Base-by-base conservation (phyloP, 2,329 filamentous ascomycete species). In the Fusarium marasasianum region DNA sequence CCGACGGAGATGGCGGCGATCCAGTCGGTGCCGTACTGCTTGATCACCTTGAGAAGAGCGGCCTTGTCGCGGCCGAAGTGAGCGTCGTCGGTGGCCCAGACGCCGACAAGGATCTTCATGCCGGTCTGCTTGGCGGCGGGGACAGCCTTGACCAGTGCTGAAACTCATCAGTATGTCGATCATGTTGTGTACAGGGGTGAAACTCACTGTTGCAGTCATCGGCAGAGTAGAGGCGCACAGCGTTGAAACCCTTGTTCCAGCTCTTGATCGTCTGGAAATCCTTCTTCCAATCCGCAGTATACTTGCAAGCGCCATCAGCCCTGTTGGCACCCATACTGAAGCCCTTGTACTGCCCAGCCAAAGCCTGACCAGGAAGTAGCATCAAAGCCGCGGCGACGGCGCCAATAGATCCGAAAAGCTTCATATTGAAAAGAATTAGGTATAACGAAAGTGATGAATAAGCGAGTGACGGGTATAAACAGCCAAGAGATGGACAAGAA, bases 191-290 rank as follows among this genome's bases (percentile, higher is more conserved):
- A 61, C 75, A 50, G 50, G 20, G 33, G 20, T 6, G 2, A 5
- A 37, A 56, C 72, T 69, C 40, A 77, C 75, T 77, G 62, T 77
- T 70, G 62, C 75, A 77, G 60, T 77, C 75, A 41, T 58, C 61
- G 31, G 60, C 44, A 22, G 75, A 71, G 48, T 77, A 77, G 10
- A 77, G 66, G 8, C 75, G 75, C 31, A 75, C 71, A 31, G 75
- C 75, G 54, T 77, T 77, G 62, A 77, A 77, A 18, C 75, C 75
- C 71, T 77, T 77, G 43, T 69, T 71, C 73, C 73, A 77, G 41
- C 75, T 41, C 63, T 77, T 77, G 54, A 77, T 77, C 5, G 75
- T 64, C 63, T 77, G 73, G n/a, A 77, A 77, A 47, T 77, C 75
- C 24, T 54, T 69, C 71, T 77, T 76, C 75, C 75, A 77, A n/a